phyloP scores from a whole-genome alignment of 306 rosid species.

The Pyrus pyrifolia region DNA sequence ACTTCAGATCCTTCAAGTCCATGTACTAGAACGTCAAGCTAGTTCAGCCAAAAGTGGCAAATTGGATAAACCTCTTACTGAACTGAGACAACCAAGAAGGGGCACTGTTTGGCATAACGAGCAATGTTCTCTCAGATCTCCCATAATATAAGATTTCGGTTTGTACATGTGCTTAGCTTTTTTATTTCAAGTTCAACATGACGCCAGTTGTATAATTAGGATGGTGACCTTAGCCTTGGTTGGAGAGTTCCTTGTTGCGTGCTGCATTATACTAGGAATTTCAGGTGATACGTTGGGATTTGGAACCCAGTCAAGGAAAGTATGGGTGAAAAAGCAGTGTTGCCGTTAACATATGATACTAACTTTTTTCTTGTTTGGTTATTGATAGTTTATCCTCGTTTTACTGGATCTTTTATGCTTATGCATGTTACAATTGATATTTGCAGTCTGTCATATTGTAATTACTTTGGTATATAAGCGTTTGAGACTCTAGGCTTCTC shows the following conservation, averaged over 20 bases:
- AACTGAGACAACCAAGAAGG: not conserved
- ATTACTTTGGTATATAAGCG: not conserved
- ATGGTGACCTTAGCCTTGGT: not conserved
- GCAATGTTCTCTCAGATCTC: not conserved
- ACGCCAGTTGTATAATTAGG: not conserved
- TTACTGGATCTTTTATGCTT: not conserved
- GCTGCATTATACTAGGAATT: not conserved
- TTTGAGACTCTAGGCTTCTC: not conserved
- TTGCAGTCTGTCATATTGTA: not conserved
- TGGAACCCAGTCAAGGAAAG: not conserved
- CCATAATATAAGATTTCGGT: not conserved
- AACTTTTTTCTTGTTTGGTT: not conserved
- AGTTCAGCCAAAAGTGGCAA: not conserved
- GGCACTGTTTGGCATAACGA: not conserved
- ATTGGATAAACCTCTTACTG: not conserved
- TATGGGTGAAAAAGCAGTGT: not conserved
- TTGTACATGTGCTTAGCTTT: not conserved
- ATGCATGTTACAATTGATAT: not conserved
- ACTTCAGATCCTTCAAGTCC: not conserved
- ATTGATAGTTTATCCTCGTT: not conserved
- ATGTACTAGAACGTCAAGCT: not conserved
- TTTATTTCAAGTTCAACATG: not conserved
- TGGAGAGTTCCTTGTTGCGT: not conserved
- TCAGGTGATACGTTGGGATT: not conserved
- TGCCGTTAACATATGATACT: not conserved